Conservation (phyloP, 1,284 basidiomycete genomes). For the Ustilago crameri region DNA sequence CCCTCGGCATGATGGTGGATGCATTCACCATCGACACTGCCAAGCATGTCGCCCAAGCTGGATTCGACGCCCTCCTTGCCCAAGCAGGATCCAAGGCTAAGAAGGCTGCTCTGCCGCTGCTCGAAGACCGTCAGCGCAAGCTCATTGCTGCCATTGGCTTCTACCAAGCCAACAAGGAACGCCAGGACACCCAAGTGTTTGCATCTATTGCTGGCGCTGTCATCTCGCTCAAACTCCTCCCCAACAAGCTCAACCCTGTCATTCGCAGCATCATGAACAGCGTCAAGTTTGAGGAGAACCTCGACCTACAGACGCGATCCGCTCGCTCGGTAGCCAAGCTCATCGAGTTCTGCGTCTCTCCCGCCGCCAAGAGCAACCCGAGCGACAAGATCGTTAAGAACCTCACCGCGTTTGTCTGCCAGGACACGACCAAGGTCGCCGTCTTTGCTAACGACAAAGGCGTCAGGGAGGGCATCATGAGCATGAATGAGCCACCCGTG, state of each 20-base stretch:
- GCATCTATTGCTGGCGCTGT: constrained; percentile 91
- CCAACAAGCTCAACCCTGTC: constrained; percentile 86
- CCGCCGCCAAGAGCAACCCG: constrained; percentile 73
- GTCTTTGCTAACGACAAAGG: constrained; percentile 80
- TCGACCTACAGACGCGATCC: constrained; percentile 88
- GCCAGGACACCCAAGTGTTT: constrained; percentile 86
- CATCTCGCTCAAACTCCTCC: constrained; percentile 71
- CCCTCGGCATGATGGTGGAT: constrained; percentile 73
- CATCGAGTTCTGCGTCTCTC: constrained; percentile 81
- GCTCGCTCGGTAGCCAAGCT: constrained; percentile 88
- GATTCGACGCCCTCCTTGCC: constrained; percentile 76
- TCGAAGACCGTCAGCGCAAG: constrained; percentile 82
- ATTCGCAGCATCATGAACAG: constrained; percentile 98
- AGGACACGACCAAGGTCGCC: constrained; percentile 85
- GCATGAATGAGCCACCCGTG: constrained; percentile 72
- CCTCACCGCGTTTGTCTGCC: constrained; percentile 92
- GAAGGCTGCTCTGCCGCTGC: constrained; percentile 76
- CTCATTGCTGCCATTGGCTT: constrained; percentile 82
- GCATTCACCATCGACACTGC: constrained; percentile 87
- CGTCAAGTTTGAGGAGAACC: constrained; percentile 86
- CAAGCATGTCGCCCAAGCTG: constrained; percentile 76
- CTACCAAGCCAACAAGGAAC: constrained; percentile 83
- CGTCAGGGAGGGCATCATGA: constrained; percentile 79
- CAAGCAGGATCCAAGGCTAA: constrained; percentile 75
- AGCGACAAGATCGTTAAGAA: constrained; percentile 97